These are phyloP conservation scores for Neonectria faginata DNA, from an alignment of 2,329 filamentous ascomycete genomes.

Conservation along the genomic window DNA sequence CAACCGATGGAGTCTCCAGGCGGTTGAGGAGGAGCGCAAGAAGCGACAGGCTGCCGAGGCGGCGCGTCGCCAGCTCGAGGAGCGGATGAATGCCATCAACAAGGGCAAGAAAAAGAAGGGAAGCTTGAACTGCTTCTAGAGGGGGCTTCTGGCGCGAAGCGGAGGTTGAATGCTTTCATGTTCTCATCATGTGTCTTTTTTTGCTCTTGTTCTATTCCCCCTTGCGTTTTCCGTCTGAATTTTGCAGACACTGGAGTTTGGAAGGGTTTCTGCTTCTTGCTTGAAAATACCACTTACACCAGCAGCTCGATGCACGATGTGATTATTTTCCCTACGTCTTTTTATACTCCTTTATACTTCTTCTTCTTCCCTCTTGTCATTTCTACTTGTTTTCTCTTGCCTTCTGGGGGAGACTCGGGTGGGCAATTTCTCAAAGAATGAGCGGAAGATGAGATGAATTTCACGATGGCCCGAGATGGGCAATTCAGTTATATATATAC, in stretches of 20 bases:
- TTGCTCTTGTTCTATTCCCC: constrained; percentile 42
- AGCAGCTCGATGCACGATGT: constrained; percentile 44
- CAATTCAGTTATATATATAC: constrained; percentile 43
- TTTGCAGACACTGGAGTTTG: constrained; percentile 44
- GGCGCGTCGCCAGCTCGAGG: constrained; percentile 88
- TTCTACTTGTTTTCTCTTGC: constrained; percentile 40
- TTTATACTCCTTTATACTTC: constrained; percentile 35
- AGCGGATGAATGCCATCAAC: constrained; percentile 92
- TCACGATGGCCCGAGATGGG: constrained; percentile 40
- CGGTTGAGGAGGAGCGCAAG: constrained; percentile 95
- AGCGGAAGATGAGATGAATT: constrained; percentile 46
- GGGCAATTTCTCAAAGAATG: constrained; percentile 39
- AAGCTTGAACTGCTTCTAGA: constrained; percentile 96
- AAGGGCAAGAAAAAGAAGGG: constrained; percentile 95
- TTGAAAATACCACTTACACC: constrained; percentile 43
- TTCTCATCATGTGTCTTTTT: constrained; percentile 42
- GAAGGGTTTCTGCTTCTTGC: constrained; percentile 37
- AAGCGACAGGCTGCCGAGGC: constrained; percentile 91
- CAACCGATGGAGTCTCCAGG: constrained; percentile 79
- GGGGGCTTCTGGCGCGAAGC: constrained; percentile 33
- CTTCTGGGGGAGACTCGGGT: constrained; percentile 22
- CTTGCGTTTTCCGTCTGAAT: constrained; percentile 38
- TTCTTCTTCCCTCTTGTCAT: constrained; percentile 31
- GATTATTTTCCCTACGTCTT: constrained; percentile 33
- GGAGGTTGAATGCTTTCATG: constrained; percentile 38